A percentile compares a stretch with the other conserved stretches of the same genome.
Evolutionary conservation across 2,329 filamentous ascomycete species (phyloP).

Genomic region (Dactylellina sp.): DNA sequence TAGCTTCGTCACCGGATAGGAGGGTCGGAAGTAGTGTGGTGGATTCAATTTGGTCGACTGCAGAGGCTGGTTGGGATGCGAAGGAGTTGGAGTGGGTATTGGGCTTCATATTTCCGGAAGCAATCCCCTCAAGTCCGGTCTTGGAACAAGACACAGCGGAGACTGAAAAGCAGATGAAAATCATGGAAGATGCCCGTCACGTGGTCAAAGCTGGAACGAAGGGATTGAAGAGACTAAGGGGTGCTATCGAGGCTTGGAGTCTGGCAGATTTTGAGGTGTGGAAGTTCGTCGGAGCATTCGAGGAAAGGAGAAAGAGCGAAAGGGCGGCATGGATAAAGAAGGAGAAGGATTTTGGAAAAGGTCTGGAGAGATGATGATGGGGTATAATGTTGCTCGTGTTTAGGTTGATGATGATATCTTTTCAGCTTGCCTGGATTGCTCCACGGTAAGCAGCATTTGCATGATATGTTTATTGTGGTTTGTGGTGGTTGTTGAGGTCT

Average conservation of each 20-base stretch:
- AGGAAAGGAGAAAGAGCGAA: conserved; percentile 56
- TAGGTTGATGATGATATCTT: not conserved
- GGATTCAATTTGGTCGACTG: conserved; percentile 79
- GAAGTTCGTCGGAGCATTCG: conserved; percentile 59
- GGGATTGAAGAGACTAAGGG: conserved; percentile 59
- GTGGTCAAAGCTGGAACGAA: conserved; percentile 62
- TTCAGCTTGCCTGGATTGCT: not conserved
- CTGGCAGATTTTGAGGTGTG: conserved; percentile 59
- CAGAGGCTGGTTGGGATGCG: conserved; percentile 69
- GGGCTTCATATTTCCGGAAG: conserved; percentile 81
- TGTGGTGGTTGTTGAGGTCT: not conserved
- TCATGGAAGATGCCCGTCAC: conserved; percentile 69
- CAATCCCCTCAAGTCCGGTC: conserved; percentile 66
- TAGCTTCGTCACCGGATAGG: conserved; percentile 8
- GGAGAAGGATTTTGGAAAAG: conserved; percentile 66
- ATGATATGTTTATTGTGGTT: not conserved
- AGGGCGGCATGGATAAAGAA: conserved; percentile 66
- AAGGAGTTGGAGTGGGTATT: conserved; percentile 88
- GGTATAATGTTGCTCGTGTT: too few relatives aligned
- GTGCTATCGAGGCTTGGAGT: conserved; percentile 59
- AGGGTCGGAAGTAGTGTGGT: conserved; percentile 61
- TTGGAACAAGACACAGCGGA: conserved; percentile 65
- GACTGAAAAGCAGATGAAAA: conserved; percentile 70
- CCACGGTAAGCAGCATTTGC: not conserved
- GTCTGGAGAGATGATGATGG: conserved; percentile 36